Evolutionary conservation across 257 asterid genomes (phyloP), one percentile per base, ranked within the genome.

Genomic region (Jacaranda copaia): DNA sequence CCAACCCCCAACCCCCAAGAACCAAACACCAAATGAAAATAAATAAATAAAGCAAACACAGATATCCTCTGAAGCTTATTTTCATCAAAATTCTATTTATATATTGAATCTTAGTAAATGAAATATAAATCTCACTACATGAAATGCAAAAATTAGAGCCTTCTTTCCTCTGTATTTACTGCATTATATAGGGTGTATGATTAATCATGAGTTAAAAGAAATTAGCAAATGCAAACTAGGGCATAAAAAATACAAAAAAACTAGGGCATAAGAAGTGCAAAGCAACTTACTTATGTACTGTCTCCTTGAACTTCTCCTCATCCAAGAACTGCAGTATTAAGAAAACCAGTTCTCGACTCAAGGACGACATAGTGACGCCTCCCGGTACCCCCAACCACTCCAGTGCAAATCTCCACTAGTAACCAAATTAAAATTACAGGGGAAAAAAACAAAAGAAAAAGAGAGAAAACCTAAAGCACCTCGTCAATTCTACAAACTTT

Each of bases 281-380:
- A 64, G 49, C 36, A 12, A 82, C 96, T 83, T 86, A 95, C 99
- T 91, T 95, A 82, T 94, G 99, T 39, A 94, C 98, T 46, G 99
- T 89, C 82, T 94, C 97, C 92, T 94, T 94, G 92, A 92, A 95
- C 84, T 95, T 95, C 90, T 95, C 99, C 85, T 95, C 99, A 76
- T 95, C 99, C 90, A 95, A 88, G 91, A 92, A 95, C 91, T 95
- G 98, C 64, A 95, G 89, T 72, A 95, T 92, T 73, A 95, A 85
- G 93, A 95, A 95, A 77, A 95, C 99, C 82, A 95, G 96, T 85
- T 95, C 99, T 82, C 99, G 89, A 89, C 99, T 95, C 90, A 95
- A 90, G 84, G 98, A 95, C 85, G 99, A 91, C 99, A 92, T 95
- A 76, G 97, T 88, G 86, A 87, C 96, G 84, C 91, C 92, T 79